phyloP scores from a whole-genome alignment of 805 yeast genomes.

The Metschnikowia lachancei region DNA sequence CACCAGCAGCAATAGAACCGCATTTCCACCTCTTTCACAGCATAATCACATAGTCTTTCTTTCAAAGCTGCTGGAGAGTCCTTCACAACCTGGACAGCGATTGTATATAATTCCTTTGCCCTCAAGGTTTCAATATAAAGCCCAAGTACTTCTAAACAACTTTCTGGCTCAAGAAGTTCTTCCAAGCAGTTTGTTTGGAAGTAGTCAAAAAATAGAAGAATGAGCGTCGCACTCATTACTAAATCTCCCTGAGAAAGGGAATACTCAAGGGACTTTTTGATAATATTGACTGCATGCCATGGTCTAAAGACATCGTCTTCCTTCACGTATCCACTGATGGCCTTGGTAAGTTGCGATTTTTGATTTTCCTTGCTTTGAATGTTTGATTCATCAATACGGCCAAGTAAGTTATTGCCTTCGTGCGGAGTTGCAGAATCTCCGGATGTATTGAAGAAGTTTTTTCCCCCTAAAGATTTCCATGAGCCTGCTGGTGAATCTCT shows the following conservation, averaged over 20 bases:
- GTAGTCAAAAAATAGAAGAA: constrained; percentile 49
- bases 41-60: constrained; percentile 29
- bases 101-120: constrained; percentile 49
- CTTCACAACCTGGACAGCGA: constrained; percentile 57
- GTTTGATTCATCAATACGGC: constrained; percentile 21
- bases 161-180: constrained; percentile 21
- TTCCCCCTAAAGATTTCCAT: constrained; percentile 9
- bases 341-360: constrained; percentile 28
- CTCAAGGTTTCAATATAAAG: constrained; percentile 55
- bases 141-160: constrained; percentile 54
- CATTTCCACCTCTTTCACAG: constrained; percentile 36
- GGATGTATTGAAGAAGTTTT: neutral
- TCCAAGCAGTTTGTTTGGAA: constrained; percentile 8
- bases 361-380: constrained; percentile 14
- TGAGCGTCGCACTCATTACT: constrained; percentile 55
- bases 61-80: constrained; percentile 33
- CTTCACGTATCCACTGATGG: constrained; percentile 15
- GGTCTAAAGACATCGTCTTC: constrained; percentile 33
- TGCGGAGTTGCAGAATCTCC: neutral
- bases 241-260: constrained; percentile 63
- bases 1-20: constrained; percentile 62
- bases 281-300: constrained; percentile 54
- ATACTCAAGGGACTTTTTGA: constrained; percentile 52
- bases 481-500: constrained; percentile 10
- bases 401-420: constrained; percentile 9